A percentile compares a stretch with the other conserved stretches of the same genome.
These are phyloP conservation scores for Cucurbita moschata DNA, from an alignment of 306 rosid genomes.

Conservation along the genomic window DNA sequence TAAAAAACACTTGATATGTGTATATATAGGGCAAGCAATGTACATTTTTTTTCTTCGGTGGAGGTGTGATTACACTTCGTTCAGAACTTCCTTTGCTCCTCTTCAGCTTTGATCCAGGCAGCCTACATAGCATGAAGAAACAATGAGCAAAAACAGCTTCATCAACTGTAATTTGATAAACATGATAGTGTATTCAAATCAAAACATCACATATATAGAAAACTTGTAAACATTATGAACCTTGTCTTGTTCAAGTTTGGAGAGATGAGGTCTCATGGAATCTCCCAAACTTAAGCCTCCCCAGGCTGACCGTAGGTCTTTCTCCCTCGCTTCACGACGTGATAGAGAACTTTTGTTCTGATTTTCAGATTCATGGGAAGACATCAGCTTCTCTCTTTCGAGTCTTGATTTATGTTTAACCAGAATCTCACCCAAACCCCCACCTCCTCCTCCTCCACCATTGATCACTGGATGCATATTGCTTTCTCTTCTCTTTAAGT, in stretches of 20 bases:
- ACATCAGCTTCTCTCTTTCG: conserved; percentile 58
- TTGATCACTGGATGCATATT: conserved; percentile 14
- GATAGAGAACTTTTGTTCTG: conserved; percentile 17
- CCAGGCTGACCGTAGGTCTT: conserved; percentile 73
- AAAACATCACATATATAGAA: neutral
- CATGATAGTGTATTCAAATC: neutral
- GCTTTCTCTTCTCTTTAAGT: conserved; percentile 23
- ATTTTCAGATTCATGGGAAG: conserved; percentile 38
- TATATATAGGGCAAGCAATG: neutral
- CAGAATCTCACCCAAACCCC: conserved; percentile 50
- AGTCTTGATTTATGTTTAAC: conserved; percentile 61
- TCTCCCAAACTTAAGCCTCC: conserved; percentile 75
- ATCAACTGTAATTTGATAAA: neutral
- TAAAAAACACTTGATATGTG: neutral
- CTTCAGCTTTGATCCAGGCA: conserved; percentile 86
- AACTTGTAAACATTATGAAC: conserved; percentile 19
- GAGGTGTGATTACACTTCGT: conserved; percentile 6
- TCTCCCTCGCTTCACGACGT: conserved; percentile 73
- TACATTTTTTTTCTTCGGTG: neutral
- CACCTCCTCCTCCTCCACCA: conserved; percentile 35
- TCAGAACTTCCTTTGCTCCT: conserved; percentile 45
- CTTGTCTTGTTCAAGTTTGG: conserved; percentile 79
- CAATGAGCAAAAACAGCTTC: neutral
- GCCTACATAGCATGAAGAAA: conserved; percentile 25
- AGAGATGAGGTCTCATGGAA: conserved; percentile 57